These are phyloP conservation scores for Graphilbum ipis-grandicollis DNA, from an alignment of 2,329 filamentous ascomycete species.

Conservation along the genomic window DNA sequence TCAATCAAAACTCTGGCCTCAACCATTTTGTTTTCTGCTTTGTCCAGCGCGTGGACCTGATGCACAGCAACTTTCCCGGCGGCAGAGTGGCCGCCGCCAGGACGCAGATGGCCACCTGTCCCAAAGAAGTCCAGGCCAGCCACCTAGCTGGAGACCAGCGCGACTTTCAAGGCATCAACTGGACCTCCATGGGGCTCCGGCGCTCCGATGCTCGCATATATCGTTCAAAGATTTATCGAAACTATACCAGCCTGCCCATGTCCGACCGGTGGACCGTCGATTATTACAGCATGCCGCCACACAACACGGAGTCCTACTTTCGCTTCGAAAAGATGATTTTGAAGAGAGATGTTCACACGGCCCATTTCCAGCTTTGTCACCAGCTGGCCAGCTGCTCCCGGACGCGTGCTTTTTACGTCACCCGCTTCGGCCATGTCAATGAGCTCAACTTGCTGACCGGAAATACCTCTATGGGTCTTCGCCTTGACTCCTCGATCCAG, in stretches of 20 bases:
- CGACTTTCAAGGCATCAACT: slow-evolving; percentile 44
- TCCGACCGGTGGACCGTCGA: slow-evolving; percentile 31
- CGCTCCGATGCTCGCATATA: slow-evolving; percentile 24
- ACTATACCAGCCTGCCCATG: slow-evolving; percentile 35
- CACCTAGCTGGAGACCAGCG: slow-evolving; percentile 37
- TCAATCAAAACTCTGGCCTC: too few relatives aligned
- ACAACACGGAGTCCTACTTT: slow-evolving; percentile 32
- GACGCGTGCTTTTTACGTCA: slow-evolving; percentile 39
- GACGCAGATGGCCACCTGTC: not conserved
- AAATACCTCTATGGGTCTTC: slow-evolving; percentile 25
- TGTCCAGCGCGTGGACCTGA: too few relatives aligned
- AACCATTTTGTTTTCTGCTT: too few relatives aligned
- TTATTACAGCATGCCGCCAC: slow-evolving; percentile 13
- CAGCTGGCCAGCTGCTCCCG: slow-evolving; percentile 39
- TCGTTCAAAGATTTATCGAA: slow-evolving; percentile 27
- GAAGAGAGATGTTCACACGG: slow-evolving; percentile 31
- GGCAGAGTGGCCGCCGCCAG: too few relatives aligned
- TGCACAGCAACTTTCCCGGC: too few relatives aligned
- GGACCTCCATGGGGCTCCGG: slow-evolving; percentile 33
- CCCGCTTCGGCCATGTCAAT: slow-evolving; percentile 27
- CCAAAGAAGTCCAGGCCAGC: not conserved
- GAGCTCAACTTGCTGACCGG: slow-evolving; percentile 34
- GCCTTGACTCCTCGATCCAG: slow-evolving; percentile 18
- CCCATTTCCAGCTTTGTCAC: slow-evolving; percentile 52
- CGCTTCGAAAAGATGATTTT: slow-evolving; percentile 40